Base-by-base conservation (phyloP, 1,139 yeast species). In the Hemisphaericaspora subhashii region DNA sequence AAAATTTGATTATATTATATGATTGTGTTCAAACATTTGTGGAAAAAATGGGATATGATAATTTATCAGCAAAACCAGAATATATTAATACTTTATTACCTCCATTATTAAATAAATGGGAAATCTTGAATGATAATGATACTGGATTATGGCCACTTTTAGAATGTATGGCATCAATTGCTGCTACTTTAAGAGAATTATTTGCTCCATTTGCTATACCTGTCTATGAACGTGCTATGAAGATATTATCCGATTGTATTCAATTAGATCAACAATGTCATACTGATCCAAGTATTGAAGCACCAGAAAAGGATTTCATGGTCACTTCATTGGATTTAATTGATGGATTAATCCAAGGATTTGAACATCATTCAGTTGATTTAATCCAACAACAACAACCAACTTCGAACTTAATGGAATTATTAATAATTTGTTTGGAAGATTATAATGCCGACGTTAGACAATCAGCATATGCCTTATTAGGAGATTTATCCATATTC, bases 21-120 rank as follows among this genome's bases (percentile, higher is more conserved):
- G 98, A 92, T 59, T 87, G 96, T 15, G 81, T 92, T n/a, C 95
- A 88, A 56, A 84, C 97, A 4, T 80, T 90, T 58, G 87, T 90
- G 26, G 96, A 88, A 48, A 79, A 83, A 46, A 76, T 83, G 51
- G 86, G 86, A 5, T 55, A 64, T 37, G 83, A 78, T 21, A 59
- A 66, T 39, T 68, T 84, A 39, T 73, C 77, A 26, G 57, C 76
- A 20, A 74, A 76, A 38, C 79, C 79, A 35, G 66, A 68, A n/a
- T 80, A 79, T 43, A 72, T 87, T 44, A 72, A 79, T 40, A 58
- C 74, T 4, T 66, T 92, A 26, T 67, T 92, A 50, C 96, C 96
- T 5, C 95, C 96, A 20, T 69, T 92, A 41, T 76, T 90, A 43
- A 71, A 64, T 14, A 86, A 86, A 61, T 92, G 98, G 98, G 79